Evolutionary conservation across 371 early-diverging fungal species (phyloP).

Genomic region (Blakeslea trispora): DNA sequence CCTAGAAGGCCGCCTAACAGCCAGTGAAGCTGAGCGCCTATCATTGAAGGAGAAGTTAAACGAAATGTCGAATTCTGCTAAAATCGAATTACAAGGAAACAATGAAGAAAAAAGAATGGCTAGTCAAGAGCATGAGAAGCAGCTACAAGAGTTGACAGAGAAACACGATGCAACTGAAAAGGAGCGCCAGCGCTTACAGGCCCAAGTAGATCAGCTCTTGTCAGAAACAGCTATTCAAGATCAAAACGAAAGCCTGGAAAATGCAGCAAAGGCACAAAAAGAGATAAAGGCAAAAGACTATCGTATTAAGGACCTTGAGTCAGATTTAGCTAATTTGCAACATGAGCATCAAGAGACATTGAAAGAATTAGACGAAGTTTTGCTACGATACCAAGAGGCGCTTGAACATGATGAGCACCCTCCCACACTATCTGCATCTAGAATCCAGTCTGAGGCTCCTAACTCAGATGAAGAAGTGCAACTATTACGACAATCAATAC

Average conservation of each 20-base stretch:
- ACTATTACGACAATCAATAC: conserved; percentile 19
- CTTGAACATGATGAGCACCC: conserved; percentile 29
- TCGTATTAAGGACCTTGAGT: conserved; percentile 24
- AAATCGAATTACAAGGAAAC: conserved; percentile 12
- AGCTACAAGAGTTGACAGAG: conserved; percentile 13
- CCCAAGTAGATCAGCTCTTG: conserved; percentile 14
- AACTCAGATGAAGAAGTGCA: conserved; percentile 16
- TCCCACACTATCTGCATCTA: conserved; percentile 1
- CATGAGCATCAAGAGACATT: conserved; percentile 36
- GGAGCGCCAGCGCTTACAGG: conserved; percentile 15
- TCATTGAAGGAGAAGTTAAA: conserved; percentile 29
- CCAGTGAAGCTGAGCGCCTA: conserved; percentile 34
- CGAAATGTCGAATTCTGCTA: conserved; percentile 20
- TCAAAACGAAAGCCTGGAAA: conserved; percentile 2
- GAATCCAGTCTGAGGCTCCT: background rate
- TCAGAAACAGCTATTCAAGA: background rate
- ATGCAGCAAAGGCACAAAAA: conserved; percentile 13
- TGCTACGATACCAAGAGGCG: conserved; percentile 41
- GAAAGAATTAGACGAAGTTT: conserved; percentile 42
- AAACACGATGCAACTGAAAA: conserved; percentile 16
- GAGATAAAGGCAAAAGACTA: conserved; percentile 23
- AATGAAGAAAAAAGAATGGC: conserved; percentile 12
- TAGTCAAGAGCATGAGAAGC: conserved; percentile 10
- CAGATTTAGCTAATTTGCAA: conserved; percentile 23
- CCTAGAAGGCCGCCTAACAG: conserved; percentile 41